Conservation (phyloP, 768 basidiomycete genomes). For the Hygrocybe coccinea region DNA sequence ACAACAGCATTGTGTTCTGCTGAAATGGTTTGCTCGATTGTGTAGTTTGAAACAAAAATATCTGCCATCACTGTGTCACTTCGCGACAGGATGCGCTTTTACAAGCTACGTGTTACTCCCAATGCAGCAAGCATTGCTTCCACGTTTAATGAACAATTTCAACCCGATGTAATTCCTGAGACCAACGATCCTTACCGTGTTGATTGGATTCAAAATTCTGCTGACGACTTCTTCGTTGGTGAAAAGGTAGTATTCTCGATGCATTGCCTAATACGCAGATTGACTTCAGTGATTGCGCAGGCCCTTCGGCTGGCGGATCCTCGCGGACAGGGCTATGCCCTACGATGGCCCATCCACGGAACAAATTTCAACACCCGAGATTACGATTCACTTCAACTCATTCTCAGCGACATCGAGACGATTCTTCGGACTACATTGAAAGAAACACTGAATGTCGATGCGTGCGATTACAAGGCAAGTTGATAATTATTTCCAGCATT, state of each 20-base stretch:
- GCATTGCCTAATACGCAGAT: not conserved
- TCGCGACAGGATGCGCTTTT: constrained; percentile 80
- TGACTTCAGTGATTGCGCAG: constrained; percentile 31
- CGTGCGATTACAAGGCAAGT: constrained; percentile 56
- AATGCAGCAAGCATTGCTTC: constrained; percentile 67
- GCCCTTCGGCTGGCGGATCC: constrained; percentile 71
- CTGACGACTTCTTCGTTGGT: constrained; percentile 56
- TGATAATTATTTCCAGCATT: not conserved
- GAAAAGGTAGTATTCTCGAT: constrained; percentile 48
- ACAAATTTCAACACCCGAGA: constrained; percentile 77
- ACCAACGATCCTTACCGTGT: constrained; percentile 77
- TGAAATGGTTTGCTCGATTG: not conserved
- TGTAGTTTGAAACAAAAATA: constrained; percentile 73
- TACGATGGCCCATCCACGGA: constrained; percentile 81
- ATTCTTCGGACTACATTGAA: constrained; percentile 61
- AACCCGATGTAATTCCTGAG: constrained; percentile 81
- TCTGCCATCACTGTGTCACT: constrained; percentile 65
- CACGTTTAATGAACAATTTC: constrained; percentile 77
- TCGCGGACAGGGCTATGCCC: constrained; percentile 56
- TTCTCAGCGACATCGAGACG: constrained; percentile 73
- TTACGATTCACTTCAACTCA: constrained; percentile 64
- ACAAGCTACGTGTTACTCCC: constrained; percentile 71
- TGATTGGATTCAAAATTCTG: constrained; percentile 69
- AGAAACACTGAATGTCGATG: constrained; percentile 52
- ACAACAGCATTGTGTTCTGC: not conserved